Evolutionary conservation across 2,329 filamentous ascomycete genomes (phyloP).

Genomic region (Pestalotiopsis sp.): DNA sequence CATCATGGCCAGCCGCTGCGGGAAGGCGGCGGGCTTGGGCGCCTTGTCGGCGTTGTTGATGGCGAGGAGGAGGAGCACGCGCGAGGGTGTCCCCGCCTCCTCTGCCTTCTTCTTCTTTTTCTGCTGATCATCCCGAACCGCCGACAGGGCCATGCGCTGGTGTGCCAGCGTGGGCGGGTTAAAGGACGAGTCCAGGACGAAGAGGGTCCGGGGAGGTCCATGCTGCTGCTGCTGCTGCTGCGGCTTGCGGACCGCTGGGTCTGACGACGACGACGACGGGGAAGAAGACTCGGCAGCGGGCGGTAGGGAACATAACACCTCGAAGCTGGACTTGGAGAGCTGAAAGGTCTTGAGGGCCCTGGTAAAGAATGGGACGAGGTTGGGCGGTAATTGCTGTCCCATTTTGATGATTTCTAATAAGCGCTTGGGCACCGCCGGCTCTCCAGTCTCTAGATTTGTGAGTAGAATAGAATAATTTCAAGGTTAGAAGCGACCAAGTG

Average conservation of each 20-base stretch:
- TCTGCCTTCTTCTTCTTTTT: constrained; percentile 17
- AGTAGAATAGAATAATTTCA: background rate
- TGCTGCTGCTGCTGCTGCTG: constrained; percentile 12
- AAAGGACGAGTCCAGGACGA: constrained; percentile 69
- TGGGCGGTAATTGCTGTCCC: constrained; percentile 3
- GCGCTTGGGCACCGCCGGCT: background rate
- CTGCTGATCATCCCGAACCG: constrained; percentile 31
- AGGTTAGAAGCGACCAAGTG: background rate
- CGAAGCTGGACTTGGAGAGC: constrained; percentile 43
- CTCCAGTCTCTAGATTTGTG: background rate
- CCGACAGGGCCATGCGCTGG: constrained; percentile 56
- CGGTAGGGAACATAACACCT: constrained; percentile 47
- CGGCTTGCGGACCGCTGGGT: constrained; percentile 21
- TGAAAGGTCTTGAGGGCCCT: constrained; percentile 48
- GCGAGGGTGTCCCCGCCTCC: constrained; percentile 20
- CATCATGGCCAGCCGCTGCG: constrained; percentile 73
- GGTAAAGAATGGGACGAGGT: constrained; percentile 41
- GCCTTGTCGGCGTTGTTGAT: constrained; percentile 69
- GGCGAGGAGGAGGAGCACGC: constrained; percentile 62
- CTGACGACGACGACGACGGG: background rate
- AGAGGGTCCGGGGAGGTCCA: constrained; percentile 38
- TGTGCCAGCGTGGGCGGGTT: constrained; percentile 69
- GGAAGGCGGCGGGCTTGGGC: constrained; percentile 68
- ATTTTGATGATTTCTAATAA: background rate
- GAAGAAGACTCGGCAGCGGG: background rate